phyloP scores from a whole-genome alignment of 257 asterid species.

The Solanum lignicaule region DNA sequence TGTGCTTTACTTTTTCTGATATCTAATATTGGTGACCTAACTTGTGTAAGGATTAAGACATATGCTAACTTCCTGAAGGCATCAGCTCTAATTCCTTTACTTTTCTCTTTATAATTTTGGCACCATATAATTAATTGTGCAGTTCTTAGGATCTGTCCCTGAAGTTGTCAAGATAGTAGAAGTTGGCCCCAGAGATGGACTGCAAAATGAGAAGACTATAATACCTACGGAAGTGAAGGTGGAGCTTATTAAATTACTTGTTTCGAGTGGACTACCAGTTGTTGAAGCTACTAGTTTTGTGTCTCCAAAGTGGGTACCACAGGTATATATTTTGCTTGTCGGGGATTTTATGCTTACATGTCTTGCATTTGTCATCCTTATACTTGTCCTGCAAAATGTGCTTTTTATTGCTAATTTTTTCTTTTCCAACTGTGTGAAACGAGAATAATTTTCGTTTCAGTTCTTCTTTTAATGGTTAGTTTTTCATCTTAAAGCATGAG shows the following conservation, averaged over 20 bases:
- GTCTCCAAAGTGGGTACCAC: conserved; percentile 96
- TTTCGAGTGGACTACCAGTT: conserved; percentile 67
- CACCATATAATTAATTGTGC: conserved; percentile 4
- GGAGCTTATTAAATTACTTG: conserved; percentile 72
- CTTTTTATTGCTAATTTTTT: not conserved
- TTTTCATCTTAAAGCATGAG: not conserved
- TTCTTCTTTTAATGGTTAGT: not conserved
- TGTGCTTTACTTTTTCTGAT: not conserved
- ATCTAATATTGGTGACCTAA: not conserved
- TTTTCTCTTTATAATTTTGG: not conserved
- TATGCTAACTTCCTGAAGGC: not conserved
- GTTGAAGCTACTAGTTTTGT: conserved; percentile 93
- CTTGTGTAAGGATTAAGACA: not conserved
- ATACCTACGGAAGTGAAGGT: conserved; percentile 76
- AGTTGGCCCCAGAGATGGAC: conserved; percentile 94
- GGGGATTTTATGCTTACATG: not conserved
- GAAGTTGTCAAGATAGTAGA: conserved; percentile 73
- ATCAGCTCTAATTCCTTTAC: not conserved
- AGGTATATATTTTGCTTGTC: conserved; percentile 28
- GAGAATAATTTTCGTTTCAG: not conserved
- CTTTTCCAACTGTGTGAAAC: not conserved
- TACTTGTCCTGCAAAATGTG: not conserved
- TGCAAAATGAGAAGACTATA: conserved; percentile 81
- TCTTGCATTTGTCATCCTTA: not conserved
- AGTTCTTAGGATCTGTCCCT: conserved; percentile 53